Evolutionary conservation across 1,284 basidiomycete species (phyloP).

Genomic region (Peniophora sp.): DNA sequence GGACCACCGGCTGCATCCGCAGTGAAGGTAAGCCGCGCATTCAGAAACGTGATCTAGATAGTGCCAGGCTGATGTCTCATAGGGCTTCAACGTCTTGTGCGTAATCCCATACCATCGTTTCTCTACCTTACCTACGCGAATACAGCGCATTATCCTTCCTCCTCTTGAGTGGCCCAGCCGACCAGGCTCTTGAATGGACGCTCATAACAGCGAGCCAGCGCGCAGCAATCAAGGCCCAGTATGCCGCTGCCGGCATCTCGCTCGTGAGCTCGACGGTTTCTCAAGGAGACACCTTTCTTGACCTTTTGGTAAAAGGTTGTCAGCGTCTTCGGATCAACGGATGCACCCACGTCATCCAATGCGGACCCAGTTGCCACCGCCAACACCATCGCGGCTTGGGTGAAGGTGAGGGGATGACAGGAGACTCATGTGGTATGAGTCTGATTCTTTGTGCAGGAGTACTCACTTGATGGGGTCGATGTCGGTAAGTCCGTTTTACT

Average conservation of each 20-base stretch:
- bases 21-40: slow-evolving; percentile 21
- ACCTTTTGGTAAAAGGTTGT: slow-evolving; percentile 19
- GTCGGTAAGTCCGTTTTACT: no score
- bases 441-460: slow-evolving; percentile 12
- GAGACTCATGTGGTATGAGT: no score
- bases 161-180: slow-evolving; percentile 30
- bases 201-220: slow-evolving; percentile 26
- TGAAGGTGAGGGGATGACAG: slow-evolving; percentile 24
- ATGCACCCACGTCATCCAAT: slow-evolving; percentile 38
- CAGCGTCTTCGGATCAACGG: slow-evolving; percentile 42
- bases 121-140: no score
- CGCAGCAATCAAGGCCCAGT: slow-evolving; percentile 29
- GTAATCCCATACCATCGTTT: background rate
- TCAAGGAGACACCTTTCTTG: no score
- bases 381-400: slow-evolving; percentile 40
- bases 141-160: slow-evolving; percentile 34
- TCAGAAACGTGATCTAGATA: no score
- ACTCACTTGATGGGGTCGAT: slow-evolving; percentile 16
- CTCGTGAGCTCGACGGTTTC: slow-evolving; percentile 14
- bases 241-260: slow-evolving; percentile 37
- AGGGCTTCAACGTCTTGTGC: slow-evolving; percentile 39
- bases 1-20: slow-evolving; percentile 27
- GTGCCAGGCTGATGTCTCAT: slow-evolving; percentile 1
- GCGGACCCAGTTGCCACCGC: slow-evolving; percentile 32
- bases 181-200: slow-evolving; percentile 36